Conservation (phyloP, 768 basidiomycete genomes). For the Clitopilus hobsonii region DNA sequence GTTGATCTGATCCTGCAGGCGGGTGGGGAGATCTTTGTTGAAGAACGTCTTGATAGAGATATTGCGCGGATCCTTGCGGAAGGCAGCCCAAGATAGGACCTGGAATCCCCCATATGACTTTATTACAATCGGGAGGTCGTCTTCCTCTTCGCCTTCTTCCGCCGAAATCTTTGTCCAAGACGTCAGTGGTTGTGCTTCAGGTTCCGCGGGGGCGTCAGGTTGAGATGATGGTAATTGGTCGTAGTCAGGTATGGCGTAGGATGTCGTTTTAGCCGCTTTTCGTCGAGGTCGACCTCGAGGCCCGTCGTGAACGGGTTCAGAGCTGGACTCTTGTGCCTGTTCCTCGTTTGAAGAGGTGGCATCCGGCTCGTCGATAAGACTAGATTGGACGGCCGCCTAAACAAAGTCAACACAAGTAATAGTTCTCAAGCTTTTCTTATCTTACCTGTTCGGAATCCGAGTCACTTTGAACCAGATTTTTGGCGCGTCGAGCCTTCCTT, state of each 20-base stretch:
- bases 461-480: not conserved
- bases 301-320: not conserved
- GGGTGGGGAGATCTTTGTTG: conserved; percentile 52
- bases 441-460: not conserved
- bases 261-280: not conserved
- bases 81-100: not conserved
- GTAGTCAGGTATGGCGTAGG: not conserved
- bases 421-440: not conserved
- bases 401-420: not conserved
- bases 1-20: conserved; percentile 66
- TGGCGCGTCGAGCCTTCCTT: not conserved
- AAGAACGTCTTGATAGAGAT: not conserved
- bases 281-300: not conserved
- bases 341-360: not conserved
- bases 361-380: not conserved
- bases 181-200: not conserved
- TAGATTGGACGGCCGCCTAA: not conserved
- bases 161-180: not conserved
- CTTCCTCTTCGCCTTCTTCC: not conserved
- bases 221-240: not conserved
- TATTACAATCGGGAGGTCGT: not conserved
- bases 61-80: not conserved
- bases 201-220: not conserved
- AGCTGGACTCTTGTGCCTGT: not conserved
- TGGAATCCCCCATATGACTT: not conserved